phyloP scores from a whole-genome alignment of 257 asterid species.

The Marsdenia floribunda region DNA sequence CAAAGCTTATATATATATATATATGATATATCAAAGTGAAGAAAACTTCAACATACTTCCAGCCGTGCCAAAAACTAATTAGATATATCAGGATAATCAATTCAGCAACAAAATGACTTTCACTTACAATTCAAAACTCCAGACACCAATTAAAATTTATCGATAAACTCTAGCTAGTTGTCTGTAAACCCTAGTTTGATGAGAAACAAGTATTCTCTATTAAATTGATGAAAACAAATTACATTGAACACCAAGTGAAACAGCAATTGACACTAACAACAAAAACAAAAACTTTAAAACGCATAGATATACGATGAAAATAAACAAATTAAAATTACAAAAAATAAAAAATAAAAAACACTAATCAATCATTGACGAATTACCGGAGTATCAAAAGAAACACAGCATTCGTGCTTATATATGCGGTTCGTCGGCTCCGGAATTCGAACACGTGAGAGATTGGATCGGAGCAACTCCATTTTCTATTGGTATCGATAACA shows the following conservation, averaged over 20 bases:
- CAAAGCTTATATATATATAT: neutral
- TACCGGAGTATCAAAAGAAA: conserved; percentile 94
- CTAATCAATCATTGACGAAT: neutral
- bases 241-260: neutral
- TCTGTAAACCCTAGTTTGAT: neutral
- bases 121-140: neutral
- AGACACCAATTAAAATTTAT: neutral
- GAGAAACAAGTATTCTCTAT: neutral
- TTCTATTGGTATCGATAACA: neutral
- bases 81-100: neutral
- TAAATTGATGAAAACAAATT: neutral
- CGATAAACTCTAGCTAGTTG: conserved; percentile 11
- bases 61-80: neutral
- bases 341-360: neutral
- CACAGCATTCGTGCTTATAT: conserved; percentile 95
- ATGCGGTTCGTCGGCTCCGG: conserved; percentile 96
- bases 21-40: neutral
- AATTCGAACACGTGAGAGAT: conserved; percentile 82
- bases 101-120: neutral
- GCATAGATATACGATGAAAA: neutral
- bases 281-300: neutral
- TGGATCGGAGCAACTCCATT: conserved; percentile 90
- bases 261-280: neutral
- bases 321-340: neutral
- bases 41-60: neutral